Conservation (phyloP, 1,284 basidiomycete genomes). For the Ceratorhiza oryzae-sativae region DNA sequence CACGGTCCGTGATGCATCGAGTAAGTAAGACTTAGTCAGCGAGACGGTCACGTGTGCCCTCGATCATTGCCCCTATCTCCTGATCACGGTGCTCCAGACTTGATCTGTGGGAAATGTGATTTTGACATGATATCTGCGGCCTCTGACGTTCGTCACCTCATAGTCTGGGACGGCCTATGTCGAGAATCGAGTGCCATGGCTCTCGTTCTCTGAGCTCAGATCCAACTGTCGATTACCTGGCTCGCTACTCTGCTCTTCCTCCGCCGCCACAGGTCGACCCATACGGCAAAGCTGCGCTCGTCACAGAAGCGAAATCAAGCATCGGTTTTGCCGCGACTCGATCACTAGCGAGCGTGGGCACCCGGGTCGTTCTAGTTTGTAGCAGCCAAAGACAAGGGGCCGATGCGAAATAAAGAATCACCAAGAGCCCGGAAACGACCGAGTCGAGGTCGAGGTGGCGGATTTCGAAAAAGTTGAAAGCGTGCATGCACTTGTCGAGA, state of each 20-base stretch:
- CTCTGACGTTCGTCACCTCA: background rate
- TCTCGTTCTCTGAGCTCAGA: background rate
- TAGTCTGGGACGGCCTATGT: background rate
- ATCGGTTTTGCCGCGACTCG: constrained; percentile 40
- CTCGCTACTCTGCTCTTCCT: background rate
- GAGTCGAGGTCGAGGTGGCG: constrained; percentile 7
- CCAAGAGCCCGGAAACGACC: constrained; percentile 1
- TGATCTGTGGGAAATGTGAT: background rate
- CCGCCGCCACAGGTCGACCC: constrained; percentile 8
- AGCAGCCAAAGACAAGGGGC: constrained; percentile 25
- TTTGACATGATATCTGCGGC: no score
- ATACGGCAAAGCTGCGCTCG: constrained; percentile 19
- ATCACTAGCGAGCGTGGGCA: constrained; percentile 38
- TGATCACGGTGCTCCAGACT: background rate
- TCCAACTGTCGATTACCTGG: background rate
- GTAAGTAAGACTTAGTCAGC: background rate
- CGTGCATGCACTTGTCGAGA: background rate
- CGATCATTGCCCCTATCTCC: background rate
- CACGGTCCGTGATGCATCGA: background rate
- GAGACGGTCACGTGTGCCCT: background rate
- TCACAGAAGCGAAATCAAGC: constrained; percentile 40
- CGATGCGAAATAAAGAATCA: constrained; percentile 16
- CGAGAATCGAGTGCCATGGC: background rate
- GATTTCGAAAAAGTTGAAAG: constrained; percentile 6
- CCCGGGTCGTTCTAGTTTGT: constrained; percentile 41